Conservation (phyloP, 768 basidiomycete genomes). For the Kwoniella sp. region DNA sequence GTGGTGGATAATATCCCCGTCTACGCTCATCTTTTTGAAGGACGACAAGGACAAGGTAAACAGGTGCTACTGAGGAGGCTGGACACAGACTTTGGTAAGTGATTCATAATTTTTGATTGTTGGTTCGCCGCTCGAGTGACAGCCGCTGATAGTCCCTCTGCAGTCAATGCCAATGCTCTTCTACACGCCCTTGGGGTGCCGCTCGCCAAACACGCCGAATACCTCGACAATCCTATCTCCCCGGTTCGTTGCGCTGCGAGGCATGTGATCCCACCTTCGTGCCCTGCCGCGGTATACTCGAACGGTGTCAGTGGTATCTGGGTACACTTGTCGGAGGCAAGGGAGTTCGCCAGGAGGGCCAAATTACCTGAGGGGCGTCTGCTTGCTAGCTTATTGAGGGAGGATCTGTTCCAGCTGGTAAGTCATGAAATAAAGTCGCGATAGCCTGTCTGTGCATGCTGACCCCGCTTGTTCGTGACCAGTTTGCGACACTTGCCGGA, state of each 20-base stretch:
- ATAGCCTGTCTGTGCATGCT: background rate
- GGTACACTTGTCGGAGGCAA: conserved; percentile 34
- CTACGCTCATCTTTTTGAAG: conserved; percentile 30
- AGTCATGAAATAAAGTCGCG: conserved; percentile 6
- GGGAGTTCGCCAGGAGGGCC: conserved; percentile 27
- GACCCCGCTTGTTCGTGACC: background rate
- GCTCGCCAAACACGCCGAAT: conserved; percentile 25
- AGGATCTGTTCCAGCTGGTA: conserved; percentile 37
- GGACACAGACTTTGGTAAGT: conserved; percentile 49
- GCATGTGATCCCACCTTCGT: conserved; percentile 20
- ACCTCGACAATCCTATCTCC: conserved; percentile 27
- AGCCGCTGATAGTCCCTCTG: background rate
- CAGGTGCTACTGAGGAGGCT: conserved; percentile 36
- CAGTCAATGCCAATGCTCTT: conserved; percentile 44
- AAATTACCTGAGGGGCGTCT: conserved; percentile 16
- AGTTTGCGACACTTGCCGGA: conserved; percentile 33
- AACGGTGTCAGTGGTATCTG: conserved; percentile 38
- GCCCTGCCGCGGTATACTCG: conserved; percentile 14
- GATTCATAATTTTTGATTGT: background rate
- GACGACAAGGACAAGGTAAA: conserved; percentile 15
- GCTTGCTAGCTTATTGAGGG: conserved; percentile 29
- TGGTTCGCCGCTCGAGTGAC: background rate
- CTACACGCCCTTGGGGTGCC: conserved; percentile 41
- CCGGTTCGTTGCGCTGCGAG: conserved; percentile 23
- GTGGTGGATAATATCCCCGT: conserved; percentile 48